Conservation (phyloP, 768 basidiomycete genomes). For the Tricholoma terreum region DNA sequence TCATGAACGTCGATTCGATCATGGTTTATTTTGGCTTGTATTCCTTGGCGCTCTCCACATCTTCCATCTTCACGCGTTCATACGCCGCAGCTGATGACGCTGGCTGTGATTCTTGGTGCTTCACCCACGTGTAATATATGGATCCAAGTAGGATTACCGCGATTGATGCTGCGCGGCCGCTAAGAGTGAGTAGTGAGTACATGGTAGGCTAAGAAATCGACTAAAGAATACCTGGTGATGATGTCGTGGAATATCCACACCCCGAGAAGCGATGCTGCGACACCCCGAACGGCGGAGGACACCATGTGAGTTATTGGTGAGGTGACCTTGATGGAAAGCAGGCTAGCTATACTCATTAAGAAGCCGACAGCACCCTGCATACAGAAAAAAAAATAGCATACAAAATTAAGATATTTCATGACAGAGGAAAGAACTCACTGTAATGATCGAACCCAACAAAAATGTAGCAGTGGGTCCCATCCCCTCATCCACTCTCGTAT, state of each 20-base stretch:
- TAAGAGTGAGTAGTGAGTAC: slow-evolving; percentile 25
- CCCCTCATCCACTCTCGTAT: slow-evolving; percentile 33
- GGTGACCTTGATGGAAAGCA: slow-evolving; percentile 95
- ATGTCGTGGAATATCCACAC: slow-evolving; percentile 79
- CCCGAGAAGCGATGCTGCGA: slow-evolving; percentile 83
- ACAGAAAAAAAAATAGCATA: slow-evolving; percentile 1
- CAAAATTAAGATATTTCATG: no score
- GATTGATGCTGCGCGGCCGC: slow-evolving; percentile 81
- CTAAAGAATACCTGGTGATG: slow-evolving; percentile 52
- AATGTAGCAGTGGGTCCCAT: slow-evolving; percentile 60
- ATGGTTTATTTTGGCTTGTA: slow-evolving; percentile 12
- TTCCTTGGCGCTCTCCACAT: slow-evolving; percentile 52
- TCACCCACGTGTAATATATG: slow-evolving; percentile 85
- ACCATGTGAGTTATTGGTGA: slow-evolving; percentile 98
- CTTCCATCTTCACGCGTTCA: slow-evolving; percentile 62
- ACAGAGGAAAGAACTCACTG: slow-evolving; percentile 42
- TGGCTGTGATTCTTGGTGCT: slow-evolving; percentile 63
- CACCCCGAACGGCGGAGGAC: slow-evolving; percentile 92
- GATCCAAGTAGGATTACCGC: slow-evolving; percentile 80
- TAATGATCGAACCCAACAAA: slow-evolving; percentile 74
- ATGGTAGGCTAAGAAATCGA: background rate
- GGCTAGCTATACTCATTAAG: slow-evolving; percentile 89
- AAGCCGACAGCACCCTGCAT: slow-evolving; percentile 81
- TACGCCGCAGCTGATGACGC: slow-evolving; percentile 36
- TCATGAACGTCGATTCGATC: background rate